Conservation (phyloP, 768 basidiomycete genomes). For the Candolleomyces aberdarensis region DNA sequence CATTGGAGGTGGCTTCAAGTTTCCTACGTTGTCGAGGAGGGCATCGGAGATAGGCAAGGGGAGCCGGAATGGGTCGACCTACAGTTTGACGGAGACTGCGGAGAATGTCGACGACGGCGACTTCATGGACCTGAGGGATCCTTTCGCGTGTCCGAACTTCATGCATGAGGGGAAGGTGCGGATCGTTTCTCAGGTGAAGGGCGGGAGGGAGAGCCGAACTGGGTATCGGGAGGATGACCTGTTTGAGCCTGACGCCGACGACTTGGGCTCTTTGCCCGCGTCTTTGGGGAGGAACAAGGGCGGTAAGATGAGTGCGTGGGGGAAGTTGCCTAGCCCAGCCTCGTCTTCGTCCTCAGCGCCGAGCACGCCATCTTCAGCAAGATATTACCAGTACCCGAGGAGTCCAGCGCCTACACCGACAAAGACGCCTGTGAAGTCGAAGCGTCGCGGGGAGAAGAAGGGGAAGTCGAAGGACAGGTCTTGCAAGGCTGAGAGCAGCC, state of each 20-base stretch:
- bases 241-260: constrained; percentile 4
- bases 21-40: constrained; percentile 6
- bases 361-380: not conserved
- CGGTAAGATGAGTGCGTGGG: constrained; percentile 24
- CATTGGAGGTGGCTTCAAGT: constrained; percentile 6
- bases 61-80: not conserved
- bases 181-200: constrained; percentile 3
- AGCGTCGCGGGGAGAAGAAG: constrained; percentile 1
- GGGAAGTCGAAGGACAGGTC: not conserved
- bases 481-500: constrained; percentile 1
- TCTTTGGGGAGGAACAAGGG: constrained; percentile 3
- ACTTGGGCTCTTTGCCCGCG: not conserved
- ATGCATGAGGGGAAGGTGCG: constrained; percentile 3
- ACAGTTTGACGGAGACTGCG: not conserved
- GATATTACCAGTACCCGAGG: not conserved
- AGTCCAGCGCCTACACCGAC: constrained; percentile 1
- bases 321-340: constrained; percentile 19
- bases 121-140: constrained; percentile 32
- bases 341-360: not conserved
- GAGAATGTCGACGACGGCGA: constrained; percentile 17
- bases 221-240: constrained; percentile 12
- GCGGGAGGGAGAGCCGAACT: constrained; percentile 8
- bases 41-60: constrained; percentile 9
- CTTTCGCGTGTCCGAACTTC: constrained; percentile 25
- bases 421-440: constrained; percentile 1